Percentiles rank a stretch among this genome's conserved stretches.
Evolutionary conservation across 2,329 filamentous ascomycete species (phyloP).

Genomic region (Elsinoe australis): DNA sequence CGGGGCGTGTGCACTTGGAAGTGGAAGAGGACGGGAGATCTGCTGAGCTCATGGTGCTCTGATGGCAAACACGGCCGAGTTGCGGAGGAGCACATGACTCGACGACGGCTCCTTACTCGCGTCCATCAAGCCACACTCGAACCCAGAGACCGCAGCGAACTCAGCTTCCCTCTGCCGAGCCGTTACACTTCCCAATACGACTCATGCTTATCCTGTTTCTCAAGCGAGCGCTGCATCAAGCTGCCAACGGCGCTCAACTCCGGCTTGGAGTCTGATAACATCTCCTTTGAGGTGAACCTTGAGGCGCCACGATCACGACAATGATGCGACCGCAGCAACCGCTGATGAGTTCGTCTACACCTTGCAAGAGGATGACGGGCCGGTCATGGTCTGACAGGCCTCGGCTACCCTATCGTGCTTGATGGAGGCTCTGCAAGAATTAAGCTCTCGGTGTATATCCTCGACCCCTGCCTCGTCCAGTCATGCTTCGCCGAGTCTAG

Average conservation of each 20-base stretch:
- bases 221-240: conserved; percentile 13
- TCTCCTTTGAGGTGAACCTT: neutral
- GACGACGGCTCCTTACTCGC: neutral
- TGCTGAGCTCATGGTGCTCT: conserved; percentile 4
- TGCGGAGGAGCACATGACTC: conserved; percentile 10
- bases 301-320: too few relatives aligned
- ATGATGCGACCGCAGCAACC: too few relatives aligned
- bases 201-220: neutral
- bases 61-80: conserved; percentile 3
- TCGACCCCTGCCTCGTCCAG: neutral
- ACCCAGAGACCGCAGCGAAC: too few relatives aligned
- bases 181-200: conserved; percentile 8
- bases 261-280: conserved; percentile 4
- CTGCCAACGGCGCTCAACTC: neutral
- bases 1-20: neutral
- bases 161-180: neutral
- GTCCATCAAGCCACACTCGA: neutral
- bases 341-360: too few relatives aligned
- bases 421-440: neutral
- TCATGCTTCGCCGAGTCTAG: conserved; percentile 13
- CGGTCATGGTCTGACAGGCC: too few relatives aligned
- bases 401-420: neutral
- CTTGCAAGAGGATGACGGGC: too few relatives aligned
- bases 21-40: conserved; percentile 4
- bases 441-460: conserved; percentile 3